Percentiles rank a stretch among this genome's conserved stretches.
phyloP scores from a whole-genome alignment of 805 yeast genomes.

The Isabelozyma heimii region DNA sequence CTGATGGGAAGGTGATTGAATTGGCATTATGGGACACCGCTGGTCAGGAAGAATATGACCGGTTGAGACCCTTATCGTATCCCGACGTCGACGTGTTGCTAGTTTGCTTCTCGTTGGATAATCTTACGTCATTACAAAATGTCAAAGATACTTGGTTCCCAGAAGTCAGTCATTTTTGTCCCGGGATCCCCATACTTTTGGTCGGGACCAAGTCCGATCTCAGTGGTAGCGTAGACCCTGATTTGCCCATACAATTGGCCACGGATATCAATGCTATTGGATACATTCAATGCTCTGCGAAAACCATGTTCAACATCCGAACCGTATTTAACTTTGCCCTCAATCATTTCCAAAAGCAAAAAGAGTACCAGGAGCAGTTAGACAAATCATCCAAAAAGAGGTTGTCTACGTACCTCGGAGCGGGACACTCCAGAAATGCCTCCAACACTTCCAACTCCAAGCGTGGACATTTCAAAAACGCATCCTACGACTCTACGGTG shows the following conservation, averaged over 20 bases:
- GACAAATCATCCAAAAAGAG: conserved; percentile 35
- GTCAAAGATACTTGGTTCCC: conserved; percentile 85
- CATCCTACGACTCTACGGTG: conserved; percentile 34
- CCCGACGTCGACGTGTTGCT: conserved; percentile 75
- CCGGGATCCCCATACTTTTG: conserved; percentile 69
- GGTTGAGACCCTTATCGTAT: conserved; percentile 75
- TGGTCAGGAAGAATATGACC: conserved; percentile 83
- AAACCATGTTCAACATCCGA: conserved; percentile 59
- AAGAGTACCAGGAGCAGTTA: conserved; percentile 32
- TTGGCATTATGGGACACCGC: conserved; percentile 88
- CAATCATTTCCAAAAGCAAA: conserved; percentile 38
- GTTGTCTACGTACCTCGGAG: conserved; percentile 25
- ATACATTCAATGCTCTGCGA: conserved; percentile 80
- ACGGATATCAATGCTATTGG: conserved; percentile 62
- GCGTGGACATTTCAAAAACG: conserved; percentile 36
- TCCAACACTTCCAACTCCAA: conserved; percentile 16
- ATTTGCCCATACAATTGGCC: conserved; percentile 53
- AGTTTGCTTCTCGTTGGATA: conserved; percentile 72
- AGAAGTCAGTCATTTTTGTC: conserved; percentile 80
- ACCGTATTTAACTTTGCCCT: conserved; percentile 67
- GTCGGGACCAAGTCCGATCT: conserved; percentile 85
- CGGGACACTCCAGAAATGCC: conserved; percentile 18
- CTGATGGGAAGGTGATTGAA: conserved; percentile 76
- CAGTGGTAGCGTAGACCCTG: conserved; percentile 34
- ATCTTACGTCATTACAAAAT: conserved; percentile 60